These are phyloP conservation scores for Neostapfia colusana DNA, from an alignment of 176 grass and related monocot species.

Conservation along the genomic window DNA sequence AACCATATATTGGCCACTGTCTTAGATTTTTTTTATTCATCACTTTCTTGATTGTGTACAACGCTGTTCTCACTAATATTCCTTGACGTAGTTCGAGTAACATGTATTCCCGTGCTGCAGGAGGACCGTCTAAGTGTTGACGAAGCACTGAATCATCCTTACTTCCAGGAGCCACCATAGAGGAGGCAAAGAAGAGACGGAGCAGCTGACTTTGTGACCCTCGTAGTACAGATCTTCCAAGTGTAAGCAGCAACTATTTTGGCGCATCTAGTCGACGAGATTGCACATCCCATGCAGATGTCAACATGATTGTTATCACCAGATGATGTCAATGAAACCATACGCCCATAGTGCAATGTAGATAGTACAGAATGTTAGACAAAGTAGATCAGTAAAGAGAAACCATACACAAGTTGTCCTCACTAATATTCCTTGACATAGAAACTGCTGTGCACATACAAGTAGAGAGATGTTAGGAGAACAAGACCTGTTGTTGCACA, in stretches of 20 bases:
- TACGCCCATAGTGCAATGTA: background rate
- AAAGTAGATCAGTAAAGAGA: background rate
- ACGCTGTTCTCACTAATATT: background rate
- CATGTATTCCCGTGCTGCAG: slow-evolving; percentile 39
- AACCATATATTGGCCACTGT: background rate
- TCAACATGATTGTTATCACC: background rate
- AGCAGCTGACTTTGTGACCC: background rate
- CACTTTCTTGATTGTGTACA: background rate
- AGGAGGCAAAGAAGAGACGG: background rate
- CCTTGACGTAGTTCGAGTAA: background rate
- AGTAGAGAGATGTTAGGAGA: background rate
- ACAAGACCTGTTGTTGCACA: background rate
- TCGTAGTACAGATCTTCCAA: background rate
- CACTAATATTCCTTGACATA: too few relatives aligned
- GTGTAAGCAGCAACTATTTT: background rate
- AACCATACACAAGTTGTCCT: too few relatives aligned
- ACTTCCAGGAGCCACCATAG: slow-evolving; percentile 61
- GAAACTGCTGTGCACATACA: background rate
- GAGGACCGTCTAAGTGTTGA: slow-evolving; percentile 81
- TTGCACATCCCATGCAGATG: background rate
- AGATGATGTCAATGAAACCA: background rate
- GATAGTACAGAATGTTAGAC: slow-evolving; percentile 7
- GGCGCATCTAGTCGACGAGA: background rate
- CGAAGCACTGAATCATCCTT: slow-evolving; percentile 85
- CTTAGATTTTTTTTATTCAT: background rate